These are phyloP conservation scores for Mycena belliarum DNA, from an alignment of 768 basidiomycete genomes.

Conservation along the genomic window DNA sequence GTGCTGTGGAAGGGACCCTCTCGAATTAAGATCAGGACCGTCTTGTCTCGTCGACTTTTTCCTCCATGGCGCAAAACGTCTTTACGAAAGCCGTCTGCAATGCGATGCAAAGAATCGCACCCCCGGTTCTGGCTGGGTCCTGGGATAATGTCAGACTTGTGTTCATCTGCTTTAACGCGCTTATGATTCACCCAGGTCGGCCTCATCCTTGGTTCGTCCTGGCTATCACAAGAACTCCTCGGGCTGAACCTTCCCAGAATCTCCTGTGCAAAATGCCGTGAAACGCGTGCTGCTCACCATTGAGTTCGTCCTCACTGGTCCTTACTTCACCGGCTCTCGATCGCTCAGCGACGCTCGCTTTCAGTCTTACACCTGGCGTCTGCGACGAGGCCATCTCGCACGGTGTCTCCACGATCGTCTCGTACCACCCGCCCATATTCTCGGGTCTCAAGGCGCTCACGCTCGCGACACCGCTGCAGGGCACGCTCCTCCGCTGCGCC, in stretches of 20 bases:
- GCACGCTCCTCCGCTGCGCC: constrained; percentile 76
- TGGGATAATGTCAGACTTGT: constrained; percentile 87
- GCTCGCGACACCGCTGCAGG: constrained; percentile 74
- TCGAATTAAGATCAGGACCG: no score
- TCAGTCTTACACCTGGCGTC: constrained; percentile 78
- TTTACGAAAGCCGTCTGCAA: constrained; percentile 55
- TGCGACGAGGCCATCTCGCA: constrained; percentile 64
- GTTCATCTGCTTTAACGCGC: not conserved
- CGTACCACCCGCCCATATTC: constrained; percentile 89
- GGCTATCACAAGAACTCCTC: not conserved
- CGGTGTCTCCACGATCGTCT: constrained; percentile 66
- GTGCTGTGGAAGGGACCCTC: no score
- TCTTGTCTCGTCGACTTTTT: no score
- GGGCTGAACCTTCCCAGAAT: constrained; percentile 39
- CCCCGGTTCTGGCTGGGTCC: constrained; percentile 78
- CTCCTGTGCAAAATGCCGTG: constrained; percentile 43
- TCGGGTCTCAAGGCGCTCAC: constrained; percentile 73
- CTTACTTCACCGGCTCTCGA: no score
- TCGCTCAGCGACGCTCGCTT: no score
- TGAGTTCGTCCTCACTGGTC: constrained; percentile 49
- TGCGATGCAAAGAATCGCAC: constrained; percentile 85
- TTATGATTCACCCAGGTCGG: constrained; percentile 50
- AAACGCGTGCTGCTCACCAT: constrained; percentile 67
- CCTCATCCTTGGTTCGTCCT: constrained; percentile 59
- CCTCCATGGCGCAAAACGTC: not conserved